Percentiles rank a stretch among this genome's conserved stretches.
phyloP scores from a whole-genome alignment of 169 alveolate genomes.

The Plasmodium relictum region DNA sequence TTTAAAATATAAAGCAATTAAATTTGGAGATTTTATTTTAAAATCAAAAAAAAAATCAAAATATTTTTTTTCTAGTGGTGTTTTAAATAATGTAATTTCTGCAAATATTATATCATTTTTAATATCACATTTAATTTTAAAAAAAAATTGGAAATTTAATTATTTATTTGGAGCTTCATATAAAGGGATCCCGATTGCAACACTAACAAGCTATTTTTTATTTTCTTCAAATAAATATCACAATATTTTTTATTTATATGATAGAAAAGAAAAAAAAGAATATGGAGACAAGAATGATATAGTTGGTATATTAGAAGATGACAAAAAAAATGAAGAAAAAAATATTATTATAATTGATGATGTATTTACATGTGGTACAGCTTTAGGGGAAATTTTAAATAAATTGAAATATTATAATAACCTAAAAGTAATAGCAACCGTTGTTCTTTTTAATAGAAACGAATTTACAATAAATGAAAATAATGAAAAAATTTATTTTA shows the following conservation, averaged over 20 bases:
- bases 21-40: constrained; percentile 58
- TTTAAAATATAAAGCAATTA: constrained; percentile 55
- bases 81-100: constrained; percentile 42
- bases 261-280: constrained; percentile 68
- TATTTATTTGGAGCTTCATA: constrained; percentile 59
- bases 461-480: constrained; percentile 44
- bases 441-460: constrained; percentile 51
- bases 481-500: constrained; percentile 41
- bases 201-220: constrained; percentile 65
- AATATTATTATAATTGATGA: constrained; percentile 55
- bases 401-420: constrained; percentile 20
- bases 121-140: constrained; percentile 45
- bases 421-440: constrained; percentile 21
- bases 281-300: constrained; percentile 43
- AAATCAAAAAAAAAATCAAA: constrained; percentile 60
- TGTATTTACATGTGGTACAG: constrained; percentile 67
- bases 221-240: constrained; percentile 32
- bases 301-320: constrained; percentile 15
- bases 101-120: constrained; percentile 54
- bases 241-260: constrained; percentile 62
- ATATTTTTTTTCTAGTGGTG: constrained; percentile 60
- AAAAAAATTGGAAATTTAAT: constrained; percentile 19
- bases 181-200: constrained; percentile 53
- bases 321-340: constrained; percentile 1
- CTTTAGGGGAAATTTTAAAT: constrained; percentile 31